Base-by-base conservation (phyloP, 257 asterid species). In the Lavandula angustifolia region DNA sequence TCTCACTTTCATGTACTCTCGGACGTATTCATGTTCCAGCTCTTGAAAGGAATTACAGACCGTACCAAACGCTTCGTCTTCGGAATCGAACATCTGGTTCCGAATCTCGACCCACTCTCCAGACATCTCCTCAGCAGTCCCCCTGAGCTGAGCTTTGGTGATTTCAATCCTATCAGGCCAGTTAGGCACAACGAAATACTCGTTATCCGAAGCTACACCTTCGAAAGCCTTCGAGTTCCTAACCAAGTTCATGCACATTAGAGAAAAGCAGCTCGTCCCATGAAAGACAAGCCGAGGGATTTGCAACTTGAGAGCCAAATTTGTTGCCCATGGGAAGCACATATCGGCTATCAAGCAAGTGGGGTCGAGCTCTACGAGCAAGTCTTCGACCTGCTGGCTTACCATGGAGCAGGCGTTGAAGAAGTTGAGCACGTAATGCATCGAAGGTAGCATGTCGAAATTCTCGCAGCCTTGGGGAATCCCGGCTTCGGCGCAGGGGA, bases 261-360 rank as follows among this genome's bases (percentile, higher is more conserved):
- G 71, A n/a, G 94, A 62, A 22, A 85, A 85, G 48, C 96, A 78
- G 34, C 87, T 56, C 9, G 60, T 75, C 17, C 87, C 94, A 11
- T 83, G 89, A 43, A 82, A 79, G 8, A 80, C 34, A 46, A 82
- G 53, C 10, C 85, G 63, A 0, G 88, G 83, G 32, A 82, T 75
- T 1, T 52, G 32, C n/a, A 77, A 14, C 0, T 46, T 52, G 10
- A 16, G 7, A 7, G 88, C 77, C 17, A 75, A 50, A 3, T 35
- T 7, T 0, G 81, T 63, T n/a, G 85, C 54, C 85, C 87, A 79
- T 0, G 85, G 70, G 6, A 43, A 72, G 2, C 74, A 66, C 83
- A 77, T 68, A 13, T 82, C 85, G 0, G 83, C 64, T 8, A 82
- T 54, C 10, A 79, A 22, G 48, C 88, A 82, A 34, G 46, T 54